phyloP scores from a whole-genome alignment of 1,284 basidiomycete species.

The Pyrrhoderma noxium region DNA sequence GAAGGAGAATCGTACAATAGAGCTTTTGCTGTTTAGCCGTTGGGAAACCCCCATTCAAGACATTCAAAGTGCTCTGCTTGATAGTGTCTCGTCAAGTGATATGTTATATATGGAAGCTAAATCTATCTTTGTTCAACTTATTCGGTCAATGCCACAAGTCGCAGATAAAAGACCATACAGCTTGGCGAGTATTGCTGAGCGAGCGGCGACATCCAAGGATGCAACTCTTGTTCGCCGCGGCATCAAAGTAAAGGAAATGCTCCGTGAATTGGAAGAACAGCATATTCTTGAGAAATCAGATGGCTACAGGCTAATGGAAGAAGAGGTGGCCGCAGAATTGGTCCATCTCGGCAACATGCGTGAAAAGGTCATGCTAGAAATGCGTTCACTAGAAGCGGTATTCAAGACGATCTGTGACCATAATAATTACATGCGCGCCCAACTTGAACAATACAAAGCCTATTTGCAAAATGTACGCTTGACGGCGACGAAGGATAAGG shows the following conservation, averaged over 20 bases:
- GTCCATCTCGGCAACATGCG: slow-evolving; percentile 93
- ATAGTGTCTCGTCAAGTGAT: slow-evolving; percentile 94
- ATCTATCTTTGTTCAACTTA: slow-evolving; percentile 96
- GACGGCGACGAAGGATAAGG: slow-evolving; percentile 82
- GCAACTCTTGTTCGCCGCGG: slow-evolving; percentile 91
- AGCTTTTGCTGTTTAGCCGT: slow-evolving; percentile 89
- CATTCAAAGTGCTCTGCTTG: slow-evolving; percentile 93
- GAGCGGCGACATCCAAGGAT: slow-evolving; percentile 95
- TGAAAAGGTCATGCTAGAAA: slow-evolving; percentile 93
- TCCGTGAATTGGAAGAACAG: slow-evolving; percentile 90
- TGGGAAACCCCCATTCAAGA: slow-evolving; percentile 99
- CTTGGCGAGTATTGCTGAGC: slow-evolving; percentile 84
- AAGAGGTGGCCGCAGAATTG: slow-evolving; percentile 93
- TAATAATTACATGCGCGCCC: slow-evolving; percentile 93
- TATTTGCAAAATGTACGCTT: slow-evolving; percentile 97
- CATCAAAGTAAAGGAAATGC: slow-evolving; percentile 99
- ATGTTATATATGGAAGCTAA: slow-evolving; percentile 99
- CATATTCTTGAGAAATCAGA: slow-evolving; percentile 81
- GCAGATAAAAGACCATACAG: slow-evolving; percentile 85
- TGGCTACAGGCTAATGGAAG: slow-evolving; percentile 91
- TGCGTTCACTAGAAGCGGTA: slow-evolving; percentile 87
- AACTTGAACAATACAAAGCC: slow-evolving; percentile 99
- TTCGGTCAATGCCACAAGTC: slow-evolving; percentile 87
- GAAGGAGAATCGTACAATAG: slow-evolving; percentile 94
- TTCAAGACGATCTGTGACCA: slow-evolving; percentile 99